Conservation (phyloP, 805 yeast species). For the Cephaloascus albidus region DNA sequence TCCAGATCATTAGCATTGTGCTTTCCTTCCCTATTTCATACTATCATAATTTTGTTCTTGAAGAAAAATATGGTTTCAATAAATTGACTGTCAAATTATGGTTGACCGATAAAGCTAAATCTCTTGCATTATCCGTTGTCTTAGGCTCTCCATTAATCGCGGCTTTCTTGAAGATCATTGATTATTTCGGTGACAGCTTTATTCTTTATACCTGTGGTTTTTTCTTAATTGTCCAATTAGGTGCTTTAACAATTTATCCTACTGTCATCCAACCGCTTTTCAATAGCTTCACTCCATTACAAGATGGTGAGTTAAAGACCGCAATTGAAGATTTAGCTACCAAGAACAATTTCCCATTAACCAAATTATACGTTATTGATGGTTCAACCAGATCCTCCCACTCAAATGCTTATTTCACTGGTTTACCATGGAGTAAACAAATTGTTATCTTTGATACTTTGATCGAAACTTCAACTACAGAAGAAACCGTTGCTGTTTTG, state of each 20-base stretch:
- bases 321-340: conserved; percentile 76
- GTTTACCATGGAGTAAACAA: conserved; percentile 94
- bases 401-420: conserved; percentile 94
- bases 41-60: conserved; percentile 79
- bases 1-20: conserved; percentile 42
- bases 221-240: conserved; percentile 60
- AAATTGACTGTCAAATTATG: conserved; percentile 69
- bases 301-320: conserved; percentile 78
- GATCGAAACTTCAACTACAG: conserved; percentile 65
- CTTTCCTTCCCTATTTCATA: conserved; percentile 60
- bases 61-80: conserved; percentile 90
- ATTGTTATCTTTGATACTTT: conserved; percentile 91
- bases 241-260: conserved; percentile 71
- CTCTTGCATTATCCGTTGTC: conserved; percentile 37
- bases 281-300: conserved; percentile 84
- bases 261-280: conserved; percentile 86
- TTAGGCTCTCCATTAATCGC: conserved; percentile 70
- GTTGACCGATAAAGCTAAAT: conserved; percentile 64
- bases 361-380: conserved; percentile 80
- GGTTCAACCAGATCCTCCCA: conserved; percentile 97
- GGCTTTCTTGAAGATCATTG: conserved; percentile 73
- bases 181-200: conserved; percentile 70
- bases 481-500: conserved; percentile 85
- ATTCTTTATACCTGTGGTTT: conserved; percentile 73
- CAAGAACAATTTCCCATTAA: conserved; percentile 74